phyloP scores from a whole-genome alignment of 768 basidiomycete species.

The Boletus pseudo-olivaceus region DNA sequence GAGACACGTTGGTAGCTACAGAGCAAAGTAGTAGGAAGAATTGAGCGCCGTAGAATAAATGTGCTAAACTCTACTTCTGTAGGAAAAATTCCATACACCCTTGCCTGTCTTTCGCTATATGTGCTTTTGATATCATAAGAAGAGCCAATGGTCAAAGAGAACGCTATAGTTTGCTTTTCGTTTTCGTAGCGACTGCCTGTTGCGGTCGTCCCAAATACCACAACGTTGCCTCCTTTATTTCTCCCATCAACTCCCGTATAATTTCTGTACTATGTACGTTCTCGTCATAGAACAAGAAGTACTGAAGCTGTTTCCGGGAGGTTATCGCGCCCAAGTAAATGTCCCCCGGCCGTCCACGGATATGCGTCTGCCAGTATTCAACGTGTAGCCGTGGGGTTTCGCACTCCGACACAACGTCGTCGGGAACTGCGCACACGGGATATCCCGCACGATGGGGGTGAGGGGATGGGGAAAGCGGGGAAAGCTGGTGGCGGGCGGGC shows the following conservation, averaged over 20 bases:
- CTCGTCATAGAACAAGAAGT: slow-evolving; percentile 39
- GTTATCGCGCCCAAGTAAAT: slow-evolving; percentile 40
- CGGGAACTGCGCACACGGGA: background rate
- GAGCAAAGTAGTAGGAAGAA: too few species aligned
- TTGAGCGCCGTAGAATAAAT: background rate
- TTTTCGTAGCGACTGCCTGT: background rate
- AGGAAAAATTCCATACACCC: too few species aligned
- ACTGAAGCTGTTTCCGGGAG: slow-evolving; percentile 29
- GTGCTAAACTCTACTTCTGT: too few species aligned
- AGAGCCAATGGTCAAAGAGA: background rate
- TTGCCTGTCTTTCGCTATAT: background rate
- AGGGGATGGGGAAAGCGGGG: background rate
- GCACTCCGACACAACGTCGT: background rate
- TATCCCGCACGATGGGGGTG: background rate
- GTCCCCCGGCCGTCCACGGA: slow-evolving; percentile 38
- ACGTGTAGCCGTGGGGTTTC: background rate
- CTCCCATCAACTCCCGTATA: slow-evolving; percentile 42
- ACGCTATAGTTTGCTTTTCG: background rate
- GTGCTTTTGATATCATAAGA: background rate
- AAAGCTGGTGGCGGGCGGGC: background rate
- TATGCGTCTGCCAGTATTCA: slow-evolving; percentile 12
- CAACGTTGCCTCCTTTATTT: slow-evolving; percentile 33
- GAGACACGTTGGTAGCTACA: too few species aligned
- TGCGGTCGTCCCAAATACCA: slow-evolving; percentile 14
- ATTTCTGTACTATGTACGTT: slow-evolving; percentile 39